Conservation (phyloP, 768 basidiomycete genomes). For the Podaxis sp. region DNA sequence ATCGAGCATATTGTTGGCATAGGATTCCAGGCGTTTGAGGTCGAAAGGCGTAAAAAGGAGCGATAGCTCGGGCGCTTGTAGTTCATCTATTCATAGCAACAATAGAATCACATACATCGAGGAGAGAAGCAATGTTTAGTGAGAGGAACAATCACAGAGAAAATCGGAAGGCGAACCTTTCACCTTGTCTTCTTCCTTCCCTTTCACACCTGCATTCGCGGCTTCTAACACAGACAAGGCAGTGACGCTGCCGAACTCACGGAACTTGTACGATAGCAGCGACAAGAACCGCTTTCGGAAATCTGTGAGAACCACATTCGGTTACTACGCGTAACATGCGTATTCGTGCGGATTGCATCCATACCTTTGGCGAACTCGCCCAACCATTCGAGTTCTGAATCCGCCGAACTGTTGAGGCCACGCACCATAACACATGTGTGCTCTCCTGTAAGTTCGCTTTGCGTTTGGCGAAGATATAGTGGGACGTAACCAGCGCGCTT, state of each 20-base stretch:
- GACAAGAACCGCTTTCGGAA: slow-evolving; percentile 90
- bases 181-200: slow-evolving; percentile 42
- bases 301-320: slow-evolving; percentile 47
- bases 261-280: slow-evolving; percentile 90
- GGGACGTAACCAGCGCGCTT: slow-evolving; percentile 91
- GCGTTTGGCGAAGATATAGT: slow-evolving; percentile 89
- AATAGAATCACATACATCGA: background rate
- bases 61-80: slow-evolving; percentile 44
- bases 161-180: slow-evolving; percentile 4
- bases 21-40: slow-evolving; percentile 92
- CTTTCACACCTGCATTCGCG: slow-evolving; percentile 57
- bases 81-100: slow-evolving; percentile 22
- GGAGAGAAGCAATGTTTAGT: background rate
- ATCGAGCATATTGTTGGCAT: slow-evolving; percentile 94
- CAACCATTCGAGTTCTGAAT: slow-evolving; percentile 76
- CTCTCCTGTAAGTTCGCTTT: slow-evolving; percentile 95
- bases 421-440: slow-evolving; percentile 96
- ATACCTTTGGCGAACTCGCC: slow-evolving; percentile 84
- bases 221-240: slow-evolving; percentile 89
- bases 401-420: slow-evolving; percentile 68
- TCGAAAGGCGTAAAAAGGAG: slow-evolving; percentile 86
- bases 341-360: slow-evolving; percentile 15
- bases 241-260: slow-evolving; percentile 87
- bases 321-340: background rate
- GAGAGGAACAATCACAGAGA: background rate